Evolutionary conservation across 2,329 filamentous ascomycete species (phyloP), one percentile per base, ranked within the genome.

Genomic region (Cordyceps pruinosa): DNA sequence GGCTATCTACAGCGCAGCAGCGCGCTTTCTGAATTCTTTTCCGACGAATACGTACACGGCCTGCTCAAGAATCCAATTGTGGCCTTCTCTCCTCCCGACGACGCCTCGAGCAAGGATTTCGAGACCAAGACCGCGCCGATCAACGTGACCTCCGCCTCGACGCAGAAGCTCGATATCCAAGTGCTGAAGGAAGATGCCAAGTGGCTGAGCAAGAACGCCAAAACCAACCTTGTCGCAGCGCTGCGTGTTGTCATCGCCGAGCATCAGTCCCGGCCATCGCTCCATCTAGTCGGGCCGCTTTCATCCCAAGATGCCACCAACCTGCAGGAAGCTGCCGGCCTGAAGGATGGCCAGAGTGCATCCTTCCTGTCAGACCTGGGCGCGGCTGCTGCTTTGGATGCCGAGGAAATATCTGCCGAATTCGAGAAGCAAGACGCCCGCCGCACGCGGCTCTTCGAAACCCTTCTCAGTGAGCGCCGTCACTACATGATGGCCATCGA

Each of bases 91-190:
- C 71, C 80, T 66, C 78, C 61, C 77, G 86, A 81, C 62, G 69
- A 83, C 52, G 77, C 83, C 65, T 82, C 87, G 30, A 89, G 86
- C 70, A 78, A 82, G 62, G 81, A 82, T 19, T 95, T 95, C 67
- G 88, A 95, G 60, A 88, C 88, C 21, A 91, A 87, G 71, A 96
- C 89, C 1, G 88, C 91, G 23, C 88, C 91, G 5, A 95, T 97
- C 60, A 88, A 96, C 69, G 83, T 91, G 49, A 84, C 89, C 1
- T 84, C 88, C 19, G 82, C 82, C 5, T 76, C 82, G 13, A 83
- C 82, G 64, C 80, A 82, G 41, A 82, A 82, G 57, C 89, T 87
- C 68, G 84, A 92, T 66, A 77, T 96, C 63, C 84, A 88, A 39
- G 77, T 87, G 66, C 84, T 97, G 69, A 96, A 96, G 73, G 82